Percentiles rank a stretch among this genome's conserved stretches.
Evolutionary conservation across 257 asterid species (phyloP).

Genomic region (Solanum lycopersicoides): DNA sequence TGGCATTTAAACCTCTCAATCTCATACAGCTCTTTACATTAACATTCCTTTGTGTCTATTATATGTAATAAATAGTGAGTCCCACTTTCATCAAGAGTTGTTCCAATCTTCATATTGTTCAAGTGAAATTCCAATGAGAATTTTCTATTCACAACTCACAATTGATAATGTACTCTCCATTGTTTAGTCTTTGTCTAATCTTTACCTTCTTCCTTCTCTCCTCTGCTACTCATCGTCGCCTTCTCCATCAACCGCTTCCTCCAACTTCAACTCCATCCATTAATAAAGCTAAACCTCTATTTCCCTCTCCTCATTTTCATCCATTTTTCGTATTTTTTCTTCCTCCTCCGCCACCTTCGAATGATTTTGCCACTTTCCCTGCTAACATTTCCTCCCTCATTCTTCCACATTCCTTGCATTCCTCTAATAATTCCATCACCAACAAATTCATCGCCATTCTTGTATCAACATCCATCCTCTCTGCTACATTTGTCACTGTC

Average conservation of each 20-base stretch:
- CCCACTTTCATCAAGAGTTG: background rate
- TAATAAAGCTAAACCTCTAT: conserved; percentile 30
- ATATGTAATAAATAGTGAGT: background rate
- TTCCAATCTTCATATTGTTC: background rate
- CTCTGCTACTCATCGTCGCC: conserved; percentile 32
- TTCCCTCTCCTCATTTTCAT: conserved; percentile 25
- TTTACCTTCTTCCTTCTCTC: background rate
- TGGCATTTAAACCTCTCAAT: background rate
- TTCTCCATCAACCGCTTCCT: conserved; percentile 65
- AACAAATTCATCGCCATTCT: conserved; percentile 48
- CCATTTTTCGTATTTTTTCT: conserved; percentile 51
- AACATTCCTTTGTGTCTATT: background rate
- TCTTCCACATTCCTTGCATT: conserved; percentile 45
- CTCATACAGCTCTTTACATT: background rate
- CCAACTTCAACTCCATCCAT: conserved; percentile 16
- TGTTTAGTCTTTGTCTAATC: background rate
- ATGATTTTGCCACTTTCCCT: conserved; percentile 45
- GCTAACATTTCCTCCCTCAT: conserved; percentile 87
- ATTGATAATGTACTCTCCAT: background rate
- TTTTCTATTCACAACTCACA: background rate
- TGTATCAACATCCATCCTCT: conserved; percentile 32
- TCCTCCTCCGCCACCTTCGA: conserved; percentile 25
- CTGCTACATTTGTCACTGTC: conserved; percentile 10
- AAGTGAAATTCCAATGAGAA: background rate
- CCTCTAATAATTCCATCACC: conserved; percentile 34